These are phyloP conservation scores for Verbascum thapsus DNA, from an alignment of 257 asterid species.

Conservation along the genomic window DNA sequence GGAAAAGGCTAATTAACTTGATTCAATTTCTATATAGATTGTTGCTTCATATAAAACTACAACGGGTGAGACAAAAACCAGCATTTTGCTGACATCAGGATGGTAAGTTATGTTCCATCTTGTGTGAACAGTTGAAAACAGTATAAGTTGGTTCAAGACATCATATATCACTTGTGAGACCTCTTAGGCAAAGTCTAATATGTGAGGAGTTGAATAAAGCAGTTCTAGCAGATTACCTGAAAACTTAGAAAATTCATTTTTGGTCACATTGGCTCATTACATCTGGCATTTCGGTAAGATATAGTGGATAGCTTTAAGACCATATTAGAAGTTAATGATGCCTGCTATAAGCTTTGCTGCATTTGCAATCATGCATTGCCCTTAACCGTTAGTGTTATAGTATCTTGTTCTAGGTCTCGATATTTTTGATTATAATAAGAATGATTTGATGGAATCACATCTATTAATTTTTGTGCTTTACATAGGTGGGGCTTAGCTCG, in stretches of 20 bases:
- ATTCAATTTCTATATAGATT: constrained; percentile 46
- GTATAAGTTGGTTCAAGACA: neutral
- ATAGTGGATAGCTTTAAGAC: neutral
- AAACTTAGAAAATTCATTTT: neutral
- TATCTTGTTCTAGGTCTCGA: neutral
- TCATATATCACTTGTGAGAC: neutral
- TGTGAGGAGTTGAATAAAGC: neutral
- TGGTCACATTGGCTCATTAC: neutral
- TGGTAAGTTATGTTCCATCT: constrained; percentile 55
- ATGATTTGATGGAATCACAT: neutral
- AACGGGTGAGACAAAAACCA: constrained; percentile 75
- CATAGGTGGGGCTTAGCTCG: constrained; percentile 98
- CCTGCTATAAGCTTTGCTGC: neutral
- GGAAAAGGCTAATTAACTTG: constrained; percentile 10
- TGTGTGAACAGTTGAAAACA: constrained; percentile 8
- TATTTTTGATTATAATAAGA: too few species aligned
- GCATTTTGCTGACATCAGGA: constrained; percentile 90
- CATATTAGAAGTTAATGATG: neutral
- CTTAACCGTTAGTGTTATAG: neutral
- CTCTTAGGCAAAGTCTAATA: neutral
- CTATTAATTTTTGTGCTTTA: constrained; percentile 25
- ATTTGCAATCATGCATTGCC: neutral
- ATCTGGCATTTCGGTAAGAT: neutral
- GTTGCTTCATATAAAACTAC: constrained; percentile 84
- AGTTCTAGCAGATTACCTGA: neutral